Evolutionary conservation across 352 stramenopile species (phyloP), one percentile per base, ranked within the genome.

Genomic region (Phytophthora pisi): DNA sequence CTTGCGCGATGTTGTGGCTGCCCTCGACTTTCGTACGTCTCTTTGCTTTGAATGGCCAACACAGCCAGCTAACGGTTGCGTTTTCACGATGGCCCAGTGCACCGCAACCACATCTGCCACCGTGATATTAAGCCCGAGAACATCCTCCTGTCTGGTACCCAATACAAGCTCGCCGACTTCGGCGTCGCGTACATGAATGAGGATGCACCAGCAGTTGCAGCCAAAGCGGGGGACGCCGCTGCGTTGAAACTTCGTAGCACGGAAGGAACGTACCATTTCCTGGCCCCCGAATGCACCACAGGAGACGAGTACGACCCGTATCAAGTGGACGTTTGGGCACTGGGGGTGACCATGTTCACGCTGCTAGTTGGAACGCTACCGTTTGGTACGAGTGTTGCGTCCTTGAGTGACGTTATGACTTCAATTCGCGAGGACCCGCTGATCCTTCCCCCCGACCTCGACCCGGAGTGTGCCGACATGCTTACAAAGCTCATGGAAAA

Each of bases 251-350:
- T 96, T 26, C 86, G 84, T 3, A 90, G 88, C 66, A 96, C 89
- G 0, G 88, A 92, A 65, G 89, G 89, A 46, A 96, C 89, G n/a
- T 95, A 96, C 57, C 84, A 93, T 61, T 97, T 95, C 43, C 75
- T 96, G 6, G 88, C 82, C 0, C 89, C 89, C 0, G 89, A 97
- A 66, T 93, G 84, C 63, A 93, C 88, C 4, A 90, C 77, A 0
- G 88, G 87, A 4, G 70, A 93, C 1, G 77, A 82, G 38, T 95
- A 90, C 68, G 84, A 91, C 49, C 84, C 88, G 23, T 92, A 82
- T 47, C 71, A 81, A 18, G 90, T 93, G 10, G 90, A 97, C 56
- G 82, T 94, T 20, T 97, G 90, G 90, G 86, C 90, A 0, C 57
- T 95, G 2, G 90, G 87, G 18, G 84, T 95, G 20, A 95, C 86